Base-by-base conservation (phyloP, 306 rosid genomes). In the Gastrolobium bilobum region DNA sequence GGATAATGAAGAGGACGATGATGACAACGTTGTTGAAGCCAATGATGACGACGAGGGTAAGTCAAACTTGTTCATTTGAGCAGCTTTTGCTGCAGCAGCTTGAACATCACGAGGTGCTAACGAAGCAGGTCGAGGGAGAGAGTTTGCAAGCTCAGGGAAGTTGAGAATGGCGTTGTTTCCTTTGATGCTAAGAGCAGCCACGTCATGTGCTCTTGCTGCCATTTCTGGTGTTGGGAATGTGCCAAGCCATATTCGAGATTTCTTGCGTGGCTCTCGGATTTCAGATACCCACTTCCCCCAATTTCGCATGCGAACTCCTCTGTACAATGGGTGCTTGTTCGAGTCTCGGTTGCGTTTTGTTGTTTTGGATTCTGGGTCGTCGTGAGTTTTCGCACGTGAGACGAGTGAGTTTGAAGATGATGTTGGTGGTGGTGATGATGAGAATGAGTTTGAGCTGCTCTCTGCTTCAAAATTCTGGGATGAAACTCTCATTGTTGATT, bases 261-360 rank as follows among this genome's bases (percentile, higher is more conserved):
- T 96, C 85, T 96, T 96, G 0, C 97, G 84, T 0, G 99, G 99
- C 87, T 96, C 98, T 0, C 99, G 90, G 78, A 96, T 96, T 88
- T 96, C 99, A 0, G 99, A 96, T 13, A 96, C 99, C 99, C 99
- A 96, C 73, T 96, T 96, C 0, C 99, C 99, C 99, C 99, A 96
- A 15, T 85, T 96, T 8, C 99, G 61, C 99, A 91, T 96, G 2
- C 99, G 86, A 0, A 96, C 99, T 0, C 99, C 99, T 0, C 98
- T 68, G 73, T 91, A 96, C 5, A 84, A 81, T 0, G 92, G 90
- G 85, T 87, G 91, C 14, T 83, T 88, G 87, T 85, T 75, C 7
- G 97, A 82, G 46, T 90, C 91, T 0, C 93, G 67, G 35, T 30
- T 83, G 5, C 92, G 80, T 37, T 88, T 93, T 11, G 10, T 31